Percentiles rank a stretch among this genome's conserved stretches.
These are phyloP conservation scores for Microcyclospora pomicola DNA, from an alignment of 2,329 filamentous ascomycete genomes.

Conservation along the genomic window DNA sequence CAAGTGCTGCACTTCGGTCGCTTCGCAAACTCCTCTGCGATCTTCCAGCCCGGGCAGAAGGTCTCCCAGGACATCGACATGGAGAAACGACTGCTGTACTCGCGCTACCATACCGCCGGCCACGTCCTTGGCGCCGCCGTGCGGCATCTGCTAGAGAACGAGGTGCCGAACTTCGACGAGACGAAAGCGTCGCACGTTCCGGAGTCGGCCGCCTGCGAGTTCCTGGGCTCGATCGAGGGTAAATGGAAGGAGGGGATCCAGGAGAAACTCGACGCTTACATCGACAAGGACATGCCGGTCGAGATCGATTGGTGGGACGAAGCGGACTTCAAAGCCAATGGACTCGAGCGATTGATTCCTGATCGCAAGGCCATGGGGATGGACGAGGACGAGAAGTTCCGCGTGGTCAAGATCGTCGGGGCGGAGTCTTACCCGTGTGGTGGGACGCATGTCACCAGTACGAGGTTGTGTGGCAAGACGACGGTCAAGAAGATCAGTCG, in stretches of 20 bases:
- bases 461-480: conserved; percentile 45
- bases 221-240: conserved; percentile 51
- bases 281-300: conserved; percentile 43
- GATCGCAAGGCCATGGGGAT: conserved; percentile 31
- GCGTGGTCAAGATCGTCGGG: conserved; percentile 56
- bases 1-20: conserved; percentile 53
- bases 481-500: conserved; percentile 54
- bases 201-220: conserved; percentile 53
- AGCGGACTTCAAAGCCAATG: conserved; percentile 42
- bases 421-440: conserved; percentile 61
- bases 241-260: conserved; percentile 52
- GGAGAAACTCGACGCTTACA: conserved; percentile 42
- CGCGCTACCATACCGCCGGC: conserved; percentile 58
- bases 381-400: conserved; percentile 38
- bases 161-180: conserved; percentile 27
- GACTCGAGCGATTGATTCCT: conserved; percentile 43
- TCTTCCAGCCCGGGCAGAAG: conserved; percentile 30
- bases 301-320: conserved; percentile 55
- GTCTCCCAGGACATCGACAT: conserved; percentile 47
- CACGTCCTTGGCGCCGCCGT: conserved; percentile 59
- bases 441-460: conserved; percentile 55
- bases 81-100: conserved; percentile 48
- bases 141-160: conserved; percentile 39
- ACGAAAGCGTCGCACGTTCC: conserved; percentile 64
- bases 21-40: conserved; percentile 26